These are phyloP conservation scores for Boletus huronensis DNA, from an alignment of 768 basidiomycete species.

Conservation along the genomic window DNA sequence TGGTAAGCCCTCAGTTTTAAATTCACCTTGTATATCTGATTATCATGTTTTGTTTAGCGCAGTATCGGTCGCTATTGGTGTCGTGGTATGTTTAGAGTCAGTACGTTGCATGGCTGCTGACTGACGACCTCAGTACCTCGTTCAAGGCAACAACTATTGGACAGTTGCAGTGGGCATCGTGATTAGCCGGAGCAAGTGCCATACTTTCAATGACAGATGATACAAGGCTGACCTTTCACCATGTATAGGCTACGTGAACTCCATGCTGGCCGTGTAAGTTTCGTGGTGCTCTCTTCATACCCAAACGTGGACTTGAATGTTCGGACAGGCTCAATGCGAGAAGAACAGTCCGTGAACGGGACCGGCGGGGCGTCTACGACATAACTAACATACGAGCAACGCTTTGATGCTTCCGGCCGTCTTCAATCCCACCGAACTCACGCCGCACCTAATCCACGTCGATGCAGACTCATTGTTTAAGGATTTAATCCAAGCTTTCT, in stretches of 20 bases:
- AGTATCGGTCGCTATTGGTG: not conserved
- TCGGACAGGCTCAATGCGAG: conserved; percentile 13
- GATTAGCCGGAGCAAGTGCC: conserved; percentile 3
- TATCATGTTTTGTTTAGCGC: not conserved
- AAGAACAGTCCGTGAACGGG: conserved; percentile 7
- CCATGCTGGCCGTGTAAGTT: conserved; percentile 15
- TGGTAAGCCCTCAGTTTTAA: not conserved
- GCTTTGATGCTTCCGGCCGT: not conserved
- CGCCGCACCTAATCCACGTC: not conserved
- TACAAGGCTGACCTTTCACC: not conserved
- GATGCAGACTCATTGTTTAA: not conserved
- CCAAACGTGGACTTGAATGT: not conserved
- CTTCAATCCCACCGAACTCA: too few species aligned
- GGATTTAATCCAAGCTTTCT: not conserved
- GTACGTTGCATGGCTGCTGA: not conserved
- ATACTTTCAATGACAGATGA: not conserved
- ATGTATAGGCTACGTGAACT: conserved; percentile 12
- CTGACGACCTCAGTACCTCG: not conserved
- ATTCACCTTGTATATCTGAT: not conserved
- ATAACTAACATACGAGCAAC: not conserved
- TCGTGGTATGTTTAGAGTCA: conserved; percentile 2
- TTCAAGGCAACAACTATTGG: not conserved
- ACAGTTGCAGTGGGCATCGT: not conserved
- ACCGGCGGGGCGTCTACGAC: not conserved
- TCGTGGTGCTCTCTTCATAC: not conserved